Conservation (phyloP, 768 basidiomycete species). For the Boletus pseudopeckii region DNA sequence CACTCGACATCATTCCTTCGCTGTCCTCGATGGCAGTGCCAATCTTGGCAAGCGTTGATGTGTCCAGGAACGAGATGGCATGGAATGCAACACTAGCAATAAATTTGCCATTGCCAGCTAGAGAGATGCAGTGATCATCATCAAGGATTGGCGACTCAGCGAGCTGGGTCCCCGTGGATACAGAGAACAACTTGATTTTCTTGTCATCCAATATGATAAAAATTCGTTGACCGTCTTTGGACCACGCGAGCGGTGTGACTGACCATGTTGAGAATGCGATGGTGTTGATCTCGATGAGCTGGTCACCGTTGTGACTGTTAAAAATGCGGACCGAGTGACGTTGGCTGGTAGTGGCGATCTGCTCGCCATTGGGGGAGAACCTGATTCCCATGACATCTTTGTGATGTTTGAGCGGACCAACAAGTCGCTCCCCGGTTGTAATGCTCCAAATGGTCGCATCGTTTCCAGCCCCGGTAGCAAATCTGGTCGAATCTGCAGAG, state of each 20-base stretch:
- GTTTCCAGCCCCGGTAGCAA: background rate
- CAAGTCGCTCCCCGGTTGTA: background rate
- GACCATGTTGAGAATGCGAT: too few species aligned
- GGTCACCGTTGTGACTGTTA: background rate
- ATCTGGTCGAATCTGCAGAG: too few species aligned
- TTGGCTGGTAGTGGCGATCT: too few species aligned
- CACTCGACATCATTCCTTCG: too few species aligned
- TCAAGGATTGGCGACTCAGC: background rate
- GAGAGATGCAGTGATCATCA: too few species aligned
- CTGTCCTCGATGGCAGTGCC: too few species aligned
- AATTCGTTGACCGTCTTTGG: background rate
- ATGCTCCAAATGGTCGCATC: background rate
- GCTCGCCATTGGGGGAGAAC: background rate
- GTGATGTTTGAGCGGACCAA: background rate
- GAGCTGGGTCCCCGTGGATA: background rate
- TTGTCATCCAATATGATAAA: background rate
- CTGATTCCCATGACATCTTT: background rate
- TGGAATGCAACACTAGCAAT: too few species aligned
- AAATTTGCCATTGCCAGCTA: too few species aligned
- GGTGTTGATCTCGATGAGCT: background rate
- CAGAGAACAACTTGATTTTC: background rate
- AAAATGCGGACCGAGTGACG: background rate
- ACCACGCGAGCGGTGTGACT: background rate
- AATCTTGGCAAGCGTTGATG: too few species aligned
- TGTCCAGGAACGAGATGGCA: too few species aligned